Conservation (phyloP, 2,329 filamentous ascomycete species). For the Cadophora sp. region DNA sequence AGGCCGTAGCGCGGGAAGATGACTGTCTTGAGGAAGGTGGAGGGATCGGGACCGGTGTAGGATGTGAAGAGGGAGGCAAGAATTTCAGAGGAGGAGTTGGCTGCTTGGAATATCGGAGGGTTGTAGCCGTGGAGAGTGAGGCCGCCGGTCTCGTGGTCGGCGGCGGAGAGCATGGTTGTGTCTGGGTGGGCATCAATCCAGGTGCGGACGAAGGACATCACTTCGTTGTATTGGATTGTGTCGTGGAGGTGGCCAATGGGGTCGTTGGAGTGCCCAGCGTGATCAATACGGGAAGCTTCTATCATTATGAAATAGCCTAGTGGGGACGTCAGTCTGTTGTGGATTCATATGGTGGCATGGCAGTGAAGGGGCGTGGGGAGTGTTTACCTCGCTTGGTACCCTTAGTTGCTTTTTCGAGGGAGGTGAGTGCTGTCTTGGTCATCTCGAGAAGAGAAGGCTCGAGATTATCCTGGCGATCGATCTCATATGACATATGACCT, state of each 20-base stretch:
- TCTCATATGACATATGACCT: slow-evolving; percentile 22
- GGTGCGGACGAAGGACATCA: slow-evolving; percentile 13
- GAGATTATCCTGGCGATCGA: not conserved
- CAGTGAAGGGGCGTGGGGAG: not conserved
- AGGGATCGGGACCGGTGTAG: not conserved
- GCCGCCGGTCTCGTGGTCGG: slow-evolving; percentile 15
- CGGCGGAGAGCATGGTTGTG: slow-evolving; percentile 15
- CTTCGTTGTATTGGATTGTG: slow-evolving; percentile 18
- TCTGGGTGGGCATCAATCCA: slow-evolving; percentile 16
- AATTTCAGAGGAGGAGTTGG: not conserved
- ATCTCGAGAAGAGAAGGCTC: slow-evolving; percentile 16
- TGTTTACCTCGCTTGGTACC: not conserved
- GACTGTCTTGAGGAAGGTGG: slow-evolving; percentile 5
- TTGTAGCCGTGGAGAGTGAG: slow-evolving; percentile 14
- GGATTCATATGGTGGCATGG: no score
- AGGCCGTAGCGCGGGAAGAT: slow-evolving; percentile 14
- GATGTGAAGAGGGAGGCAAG: not conserved
- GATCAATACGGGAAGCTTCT: slow-evolving; percentile 21
- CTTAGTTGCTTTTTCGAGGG: slow-evolving; percentile 14
- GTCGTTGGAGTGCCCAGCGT: slow-evolving; percentile 15
- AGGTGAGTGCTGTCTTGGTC: slow-evolving; percentile 16
- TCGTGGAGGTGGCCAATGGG: slow-evolving; percentile 20
- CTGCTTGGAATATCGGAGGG: slow-evolving; percentile 7
- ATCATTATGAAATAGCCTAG: slow-evolving; percentile 21
- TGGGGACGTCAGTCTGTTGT: not conserved